phyloP scores from a whole-genome alignment of 768 basidiomycete species.

The Hericium alpestre region DNA sequence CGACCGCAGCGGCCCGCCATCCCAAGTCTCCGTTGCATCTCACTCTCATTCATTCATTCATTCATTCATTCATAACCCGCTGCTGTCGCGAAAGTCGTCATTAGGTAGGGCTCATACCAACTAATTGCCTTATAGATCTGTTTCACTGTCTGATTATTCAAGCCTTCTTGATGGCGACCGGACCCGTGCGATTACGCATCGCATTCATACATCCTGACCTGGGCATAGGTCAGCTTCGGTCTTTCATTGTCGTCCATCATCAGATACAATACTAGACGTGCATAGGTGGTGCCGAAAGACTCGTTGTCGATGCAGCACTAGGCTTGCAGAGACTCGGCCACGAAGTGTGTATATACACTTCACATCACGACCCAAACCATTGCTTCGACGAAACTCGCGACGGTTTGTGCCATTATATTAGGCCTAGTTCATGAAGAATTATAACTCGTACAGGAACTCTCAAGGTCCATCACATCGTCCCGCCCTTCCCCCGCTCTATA shows the following conservation, averaged over 20 bases:
- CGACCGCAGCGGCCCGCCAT: too few relatives aligned
- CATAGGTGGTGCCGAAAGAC: conserved; percentile 86
- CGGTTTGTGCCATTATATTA: conserved; percentile 37
- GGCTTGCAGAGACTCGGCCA: conserved; percentile 82
- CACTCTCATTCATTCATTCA: too few relatives aligned
- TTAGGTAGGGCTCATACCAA: too few relatives aligned
- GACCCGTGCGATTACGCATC: conserved; percentile 31
- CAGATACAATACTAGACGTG: too few relatives aligned
- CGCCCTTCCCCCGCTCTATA: conserved; percentile 74
- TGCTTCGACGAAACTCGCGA: conserved; percentile 93
- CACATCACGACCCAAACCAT: conserved; percentile 75
- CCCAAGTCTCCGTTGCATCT: too few relatives aligned
- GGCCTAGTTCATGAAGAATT: background rate
- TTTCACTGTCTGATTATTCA: background rate
- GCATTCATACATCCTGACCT: conserved; percentile 93
- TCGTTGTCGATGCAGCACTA: conserved; percentile 90
- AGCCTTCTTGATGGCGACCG: background rate
- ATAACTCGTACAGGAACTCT: conserved; percentile 52
- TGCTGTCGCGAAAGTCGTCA: too few relatives aligned
- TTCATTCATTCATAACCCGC: too few relatives aligned
- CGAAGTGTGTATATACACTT: conserved; percentile 82
- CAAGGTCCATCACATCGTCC: conserved; percentile 55
- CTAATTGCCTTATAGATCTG: too few relatives aligned
- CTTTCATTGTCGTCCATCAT: too few relatives aligned
- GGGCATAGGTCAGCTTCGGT: conserved; percentile 60